Evolutionary conservation across 768 basidiomycete species (phyloP), one percentile per base, ranked within the genome.

Genomic region (Lactarius pseudohatsudake): DNA sequence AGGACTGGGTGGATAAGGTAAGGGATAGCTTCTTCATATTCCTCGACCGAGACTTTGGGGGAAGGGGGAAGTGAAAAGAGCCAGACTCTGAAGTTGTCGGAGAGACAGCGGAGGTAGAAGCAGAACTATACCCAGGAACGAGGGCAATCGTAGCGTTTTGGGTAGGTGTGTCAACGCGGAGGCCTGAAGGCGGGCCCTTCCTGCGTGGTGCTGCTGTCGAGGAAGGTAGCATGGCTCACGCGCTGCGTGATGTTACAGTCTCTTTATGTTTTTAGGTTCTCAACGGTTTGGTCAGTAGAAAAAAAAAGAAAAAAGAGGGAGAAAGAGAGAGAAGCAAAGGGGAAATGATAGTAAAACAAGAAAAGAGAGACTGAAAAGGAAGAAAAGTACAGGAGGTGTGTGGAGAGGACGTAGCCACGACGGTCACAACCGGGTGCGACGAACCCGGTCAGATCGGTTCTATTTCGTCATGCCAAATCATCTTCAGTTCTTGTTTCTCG

Each of bases 11-110:
- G 6, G 86, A 85, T 13, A 90, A 83, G 64, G 83, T 82, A 59
- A 92, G 83, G 34, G 89, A 91, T 9, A 92, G 78, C 69, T 86
- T 86, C 81, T 91, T 92, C 84, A 88, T 85, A 75, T 91, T 92
- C 75, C 86, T 82, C 67, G 79, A 77, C 61, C 79, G 78, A 62
- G 81, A 78, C 67, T 75, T 79, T 74, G 77, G 81, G 63, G 78
- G 74, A 65, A 73, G 73, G 61, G 73, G 77, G 57, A 75, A 75
- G 75, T 81, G 77, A 75, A 83, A 79, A 68, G 76, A 79, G 73
- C 85, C 83, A 54, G 81, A 80, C 70, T 88, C 85, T 66, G 82
- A 82, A 61, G 80, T 74, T 16, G 84, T 78, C 67, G 84, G 81
- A 69, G 83, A 84, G 65, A 82, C 77, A 47, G 83, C 78, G 64